Evolutionary conservation across 1,284 basidiomycete species (phyloP).

Genomic region (Ceratobasidium sp.): DNA sequence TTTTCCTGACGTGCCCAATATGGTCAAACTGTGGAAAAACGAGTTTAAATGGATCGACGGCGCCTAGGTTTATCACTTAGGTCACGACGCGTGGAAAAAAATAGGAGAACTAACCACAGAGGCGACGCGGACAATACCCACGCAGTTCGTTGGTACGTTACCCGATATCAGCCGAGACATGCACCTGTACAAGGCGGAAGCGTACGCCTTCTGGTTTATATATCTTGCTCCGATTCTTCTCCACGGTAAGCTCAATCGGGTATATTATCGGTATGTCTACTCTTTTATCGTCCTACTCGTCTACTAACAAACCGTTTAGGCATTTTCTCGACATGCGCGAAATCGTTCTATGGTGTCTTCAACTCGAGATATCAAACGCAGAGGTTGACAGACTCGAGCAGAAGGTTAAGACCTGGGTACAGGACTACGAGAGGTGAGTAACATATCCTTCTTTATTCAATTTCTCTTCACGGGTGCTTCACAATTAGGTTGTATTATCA

Average conservation of each 20-base stretch:
- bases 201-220: constrained; percentile 16
- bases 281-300: not conserved
- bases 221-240: constrained; percentile 29
- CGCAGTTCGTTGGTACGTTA: constrained; percentile 46
- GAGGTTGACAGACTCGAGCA: constrained; percentile 8
- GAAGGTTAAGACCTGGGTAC: constrained; percentile 12
- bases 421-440: constrained; percentile 12
- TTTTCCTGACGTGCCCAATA: constrained; percentile 30
- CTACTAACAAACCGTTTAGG: constrained; percentile 5
- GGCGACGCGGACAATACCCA: constrained; percentile 37
- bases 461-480: not conserved
- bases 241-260: not conserved
- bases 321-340: constrained; percentile 20
- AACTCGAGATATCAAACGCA: not conserved
- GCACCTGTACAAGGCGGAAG: constrained; percentile 13
- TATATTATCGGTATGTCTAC: constrained; percentile 7
- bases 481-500: constrained; percentile 52
- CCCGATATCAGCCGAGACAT: constrained; percentile 24
- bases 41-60: not conserved
- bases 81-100: not conserved
- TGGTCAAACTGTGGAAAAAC: constrained; percentile 26
- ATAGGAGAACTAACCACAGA: constrained; percentile 36
- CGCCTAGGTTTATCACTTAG: constrained; percentile 3
- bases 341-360: constrained; percentile 21
- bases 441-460: not conserved